Base-by-base conservation (phyloP, 805 yeast species). In the Yarrowia bubula region DNA sequence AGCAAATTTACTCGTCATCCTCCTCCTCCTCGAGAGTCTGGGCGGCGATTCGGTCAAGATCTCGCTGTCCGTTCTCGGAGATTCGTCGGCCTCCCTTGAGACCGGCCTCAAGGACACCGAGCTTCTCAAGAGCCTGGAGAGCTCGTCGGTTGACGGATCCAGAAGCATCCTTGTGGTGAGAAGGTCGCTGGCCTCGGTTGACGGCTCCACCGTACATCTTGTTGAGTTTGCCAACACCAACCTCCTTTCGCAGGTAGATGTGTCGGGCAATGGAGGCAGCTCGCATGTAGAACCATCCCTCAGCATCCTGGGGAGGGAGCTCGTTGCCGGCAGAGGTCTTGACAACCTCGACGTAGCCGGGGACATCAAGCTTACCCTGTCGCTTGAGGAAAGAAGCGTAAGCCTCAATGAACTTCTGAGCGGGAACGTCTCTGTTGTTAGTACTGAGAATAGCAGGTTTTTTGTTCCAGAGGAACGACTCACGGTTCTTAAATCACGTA, bases 231-330 rank as follows among this genome's bases (percentile, higher is more conserved):
- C 99, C 99, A 76, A 93, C 96, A 89, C 99, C 99, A 77, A 95
- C 96, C 77, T 90, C 90, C 85, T 95, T 95, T 90, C 97, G 92
- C 84, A 95, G 86, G 96, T 95, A 95, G 83, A 95, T 88, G 92
- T 95, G 99, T 87, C 99, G 95, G 79, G 99, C 99, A 81, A 92
- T 92, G 69, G 99, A 93, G 78, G 99, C 99, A 77, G 99, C 96
- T 84, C 99, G 90, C 90, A 90, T 90, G 97, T 93, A 93, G 90
- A 91, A 93, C 99, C 99, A 95, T 79, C 93, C 92, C 84, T 92
- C 98, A 76, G 98, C 83, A 81, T 95, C 98, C 85, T 93, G 98
- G 81, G 99, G 99, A 81, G 99, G 99, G 81, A 95, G 89, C 75
- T 95, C 99, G 80, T 93, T 92, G 84, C 97, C 96, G 74, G 96